phyloP scores from a whole-genome alignment of 352 stramenopile species.

The Pythium angustatum region DNA sequence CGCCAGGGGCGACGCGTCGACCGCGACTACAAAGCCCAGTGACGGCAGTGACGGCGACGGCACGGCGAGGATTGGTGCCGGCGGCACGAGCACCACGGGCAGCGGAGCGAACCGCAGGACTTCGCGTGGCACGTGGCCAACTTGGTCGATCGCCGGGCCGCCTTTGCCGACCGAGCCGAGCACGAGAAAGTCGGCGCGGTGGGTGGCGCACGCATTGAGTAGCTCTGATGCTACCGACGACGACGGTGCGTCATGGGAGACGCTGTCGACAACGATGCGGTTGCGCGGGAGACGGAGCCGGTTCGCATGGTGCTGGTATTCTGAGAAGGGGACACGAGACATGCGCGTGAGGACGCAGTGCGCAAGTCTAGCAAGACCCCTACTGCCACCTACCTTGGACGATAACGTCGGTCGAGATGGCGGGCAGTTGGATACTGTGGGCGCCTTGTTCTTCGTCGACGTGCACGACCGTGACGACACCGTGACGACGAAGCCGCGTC shows the following conservation, averaged over 20 bases:
- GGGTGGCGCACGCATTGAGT: constrained; percentile 31
- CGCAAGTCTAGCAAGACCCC: too few species aligned
- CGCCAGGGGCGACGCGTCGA: constrained; percentile 35
- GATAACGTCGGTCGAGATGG: constrained; percentile 65
- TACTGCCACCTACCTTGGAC: constrained; percentile 42
- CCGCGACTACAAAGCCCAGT: constrained; percentile 57
- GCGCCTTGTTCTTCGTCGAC: constrained; percentile 46
- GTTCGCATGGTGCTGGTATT: constrained; percentile 53
- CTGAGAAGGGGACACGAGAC: too few species aligned
- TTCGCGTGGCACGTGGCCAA: constrained; percentile 57
- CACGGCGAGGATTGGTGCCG: constrained; percentile 54
- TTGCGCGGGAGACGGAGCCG: constrained; percentile 45
- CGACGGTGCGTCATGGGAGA: constrained; percentile 22
- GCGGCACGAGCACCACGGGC: constrained; percentile 46
- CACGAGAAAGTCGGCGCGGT: constrained; percentile 50
- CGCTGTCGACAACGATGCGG: constrained; percentile 38
- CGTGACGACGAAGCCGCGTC: constrained; percentile 47
- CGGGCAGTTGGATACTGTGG: constrained; percentile 50
- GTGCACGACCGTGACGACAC: constrained; percentile 43
- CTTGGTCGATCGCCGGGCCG: constrained; percentile 53
- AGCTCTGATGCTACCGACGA: constrained; percentile 39
- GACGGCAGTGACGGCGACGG: constrained; percentile 36
- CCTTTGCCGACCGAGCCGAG: constrained; percentile 62
- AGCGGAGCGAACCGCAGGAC: constrained; percentile 31
- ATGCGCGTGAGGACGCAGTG: too few species aligned